Evolutionary conservation across 495 filamentous ascomycete genomes (phyloP).

Genomic region (Paragyromitra xinjiangensis): DNA sequence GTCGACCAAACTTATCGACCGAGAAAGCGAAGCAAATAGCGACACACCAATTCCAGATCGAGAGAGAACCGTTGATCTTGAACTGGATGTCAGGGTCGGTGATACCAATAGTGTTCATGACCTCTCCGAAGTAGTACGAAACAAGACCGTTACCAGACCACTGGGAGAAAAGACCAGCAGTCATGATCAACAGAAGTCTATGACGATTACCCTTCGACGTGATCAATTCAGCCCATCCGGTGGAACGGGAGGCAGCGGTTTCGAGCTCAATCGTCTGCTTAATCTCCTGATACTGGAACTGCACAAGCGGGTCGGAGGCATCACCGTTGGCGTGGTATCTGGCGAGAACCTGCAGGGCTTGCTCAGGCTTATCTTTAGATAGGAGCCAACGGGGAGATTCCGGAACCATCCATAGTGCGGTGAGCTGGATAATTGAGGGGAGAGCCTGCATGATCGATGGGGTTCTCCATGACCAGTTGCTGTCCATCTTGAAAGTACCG

Average conservation of each 20-base stretch:
- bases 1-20: conserved; percentile 70
- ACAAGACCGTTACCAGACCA: conserved; percentile 75
- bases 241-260: conserved; percentile 55
- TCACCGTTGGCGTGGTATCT: conserved; percentile 60
- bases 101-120: conserved; percentile 69
- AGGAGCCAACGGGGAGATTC: conserved; percentile 65
- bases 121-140: conserved; percentile 68
- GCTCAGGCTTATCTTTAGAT: conserved; percentile 51
- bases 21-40: conserved; percentile 66
- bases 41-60: conserved; percentile 61
- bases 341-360: conserved; percentile 57
- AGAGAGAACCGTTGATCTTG: conserved; percentile 61
- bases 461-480: conserved; percentile 64
- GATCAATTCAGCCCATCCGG: conserved; percentile 67
- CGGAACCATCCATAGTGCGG: conserved; percentile 62
- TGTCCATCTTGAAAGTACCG: conserved; percentile 58
- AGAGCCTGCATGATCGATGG: conserved; percentile 62
- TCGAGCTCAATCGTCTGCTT: conserved; percentile 59
- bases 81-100: conserved; percentile 61
- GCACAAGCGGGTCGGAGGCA: conserved; percentile 60
- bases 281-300: conserved; percentile 61
- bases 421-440: conserved; percentile 62
- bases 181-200: conserved; percentile 67
- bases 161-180: conserved; percentile 72
- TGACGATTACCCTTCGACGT: conserved; percentile 74